phyloP scores from a whole-genome alignment of 2,329 filamentous ascomycete species.

The Trichoderma afroharzianum region DNA sequence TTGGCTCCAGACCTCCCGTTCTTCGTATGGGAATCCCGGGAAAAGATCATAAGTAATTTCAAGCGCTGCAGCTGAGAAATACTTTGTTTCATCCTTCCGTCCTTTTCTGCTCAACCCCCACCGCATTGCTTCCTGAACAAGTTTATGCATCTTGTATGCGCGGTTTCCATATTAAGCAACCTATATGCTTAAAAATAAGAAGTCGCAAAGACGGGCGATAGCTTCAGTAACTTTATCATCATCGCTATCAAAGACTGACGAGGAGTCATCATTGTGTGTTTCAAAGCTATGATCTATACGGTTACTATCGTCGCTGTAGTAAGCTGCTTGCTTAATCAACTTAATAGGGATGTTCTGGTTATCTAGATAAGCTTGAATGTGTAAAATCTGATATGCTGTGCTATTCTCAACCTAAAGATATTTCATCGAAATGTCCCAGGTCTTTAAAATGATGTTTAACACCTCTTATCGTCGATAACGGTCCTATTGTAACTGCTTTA shows the following conservation, averaged over 20 bases:
- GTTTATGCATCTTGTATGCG: neutral
- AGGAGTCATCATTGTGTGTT: neutral
- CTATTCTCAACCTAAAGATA: constrained; percentile 27
- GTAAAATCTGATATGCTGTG: constrained; percentile 26
- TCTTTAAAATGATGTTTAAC: constrained; percentile 33
- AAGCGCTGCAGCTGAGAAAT: neutral
- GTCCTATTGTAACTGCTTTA: constrained; percentile 25
- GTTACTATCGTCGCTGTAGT: neutral
- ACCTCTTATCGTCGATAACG: constrained; percentile 26
- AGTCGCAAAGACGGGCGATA: neutral
- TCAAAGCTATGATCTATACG: neutral
- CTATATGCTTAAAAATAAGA: neutral
- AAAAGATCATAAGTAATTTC: neutral
- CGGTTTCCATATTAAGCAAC: neutral
- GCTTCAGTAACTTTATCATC: neutral
- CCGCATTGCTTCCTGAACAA: too few species aligned
- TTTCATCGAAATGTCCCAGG: constrained; percentile 33
- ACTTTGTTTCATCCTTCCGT: neutral
- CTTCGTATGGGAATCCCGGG: too few species aligned
- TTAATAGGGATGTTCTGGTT: constrained; percentile 30
- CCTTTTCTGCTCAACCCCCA: neutral
- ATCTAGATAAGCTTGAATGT: constrained; percentile 31
- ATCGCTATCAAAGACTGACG: neutral
- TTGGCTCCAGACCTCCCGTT: neutral
- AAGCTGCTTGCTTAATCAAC: constrained; percentile 20